Conservation (phyloP, 2,329 filamentous ascomycete genomes). For the Diaporthe citri region DNA sequence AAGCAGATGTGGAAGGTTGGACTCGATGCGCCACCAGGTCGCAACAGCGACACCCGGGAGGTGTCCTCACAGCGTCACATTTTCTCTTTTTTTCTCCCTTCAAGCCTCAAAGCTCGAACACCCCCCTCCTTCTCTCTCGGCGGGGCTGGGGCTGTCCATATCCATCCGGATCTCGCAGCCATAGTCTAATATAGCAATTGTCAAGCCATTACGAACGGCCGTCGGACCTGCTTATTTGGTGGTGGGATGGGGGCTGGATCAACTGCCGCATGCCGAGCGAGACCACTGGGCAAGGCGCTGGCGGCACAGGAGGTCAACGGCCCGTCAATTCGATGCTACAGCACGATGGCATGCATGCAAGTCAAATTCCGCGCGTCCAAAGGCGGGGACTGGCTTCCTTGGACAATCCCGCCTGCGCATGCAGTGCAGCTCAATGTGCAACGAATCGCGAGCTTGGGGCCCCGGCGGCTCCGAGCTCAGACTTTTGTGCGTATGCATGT, state of each 20-base stretch:
- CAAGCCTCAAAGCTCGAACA: constrained; percentile 6
- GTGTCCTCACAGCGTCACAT: constrained; percentile 1
- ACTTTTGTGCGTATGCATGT: background rate
- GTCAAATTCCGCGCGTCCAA: constrained; percentile 10
- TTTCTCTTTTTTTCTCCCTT: background rate
- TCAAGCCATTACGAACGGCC: background rate
- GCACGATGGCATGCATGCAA: constrained; percentile 13
- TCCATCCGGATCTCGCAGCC: background rate
- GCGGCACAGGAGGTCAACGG: constrained; percentile 15
- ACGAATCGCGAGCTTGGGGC: constrained; percentile 18
- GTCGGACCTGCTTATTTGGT: background rate
- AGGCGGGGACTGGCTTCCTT: background rate
- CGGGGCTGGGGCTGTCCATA: background rate
- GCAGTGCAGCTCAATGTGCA: constrained; percentile 9
- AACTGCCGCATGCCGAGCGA: constrained; percentile 21
- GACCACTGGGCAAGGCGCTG: constrained; percentile 1
- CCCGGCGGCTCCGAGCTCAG: constrained; percentile 9
- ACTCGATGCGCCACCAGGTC: constrained; percentile 16
- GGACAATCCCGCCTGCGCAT: background rate
- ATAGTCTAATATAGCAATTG: background rate
- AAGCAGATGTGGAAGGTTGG: constrained; percentile 20
- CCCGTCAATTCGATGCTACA: constrained; percentile 26
- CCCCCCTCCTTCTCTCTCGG: background rate
- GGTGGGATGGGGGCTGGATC: constrained; percentile 8
- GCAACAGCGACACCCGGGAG: background rate